Percentiles rank a stretch among this genome's conserved stretches.
Conservation (phyloP, 306 rosid genomes). For the cucumber (Cucumis sativus) region Cucumber_9930_V3 NC_026657.2:7365001-7365500, state of each 20-base stretch:
- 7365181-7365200: constrained; percentile 84
- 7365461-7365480: constrained; percentile 51
- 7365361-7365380: constrained; percentile 77
- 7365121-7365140: constrained; percentile 77
- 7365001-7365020: constrained; percentile 90
- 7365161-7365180: constrained; percentile 92
- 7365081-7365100: constrained; percentile 97
- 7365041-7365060: constrained; percentile 94
- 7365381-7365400: constrained; percentile 66
- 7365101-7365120: constrained; percentile 84
- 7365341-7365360: constrained; percentile 83
- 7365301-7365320: constrained; percentile 80
- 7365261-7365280: constrained; percentile 77
- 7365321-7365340: constrained; percentile 96
- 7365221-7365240: constrained; percentile 96
- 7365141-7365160: constrained; percentile 87
- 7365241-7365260: constrained; percentile 93
- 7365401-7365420: constrained; percentile 66
- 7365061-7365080: constrained; percentile 92
- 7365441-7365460: constrained; percentile 76
- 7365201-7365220: constrained; percentile 97
- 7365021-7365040: constrained; percentile 96
- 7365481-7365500: constrained; percentile 72
- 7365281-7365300: constrained; percentile 89
- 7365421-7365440: constrained; percentile 85